Conservation (phyloP, 1,284 basidiomycete genomes). For the Cryptococcus deneoformans region DNA sequence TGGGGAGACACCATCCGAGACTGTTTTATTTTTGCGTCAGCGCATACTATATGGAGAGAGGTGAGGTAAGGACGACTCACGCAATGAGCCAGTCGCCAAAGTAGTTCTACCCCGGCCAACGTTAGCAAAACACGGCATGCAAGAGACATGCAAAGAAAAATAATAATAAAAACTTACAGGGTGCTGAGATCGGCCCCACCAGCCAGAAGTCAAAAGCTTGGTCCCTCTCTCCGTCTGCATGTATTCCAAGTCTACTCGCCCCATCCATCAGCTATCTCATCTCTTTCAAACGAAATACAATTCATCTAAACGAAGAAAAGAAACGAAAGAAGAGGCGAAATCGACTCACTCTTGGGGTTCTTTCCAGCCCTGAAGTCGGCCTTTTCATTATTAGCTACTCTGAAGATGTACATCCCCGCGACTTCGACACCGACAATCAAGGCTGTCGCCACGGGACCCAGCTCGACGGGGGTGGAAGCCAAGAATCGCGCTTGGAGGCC, state of each 20-base stretch:
- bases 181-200: constrained; percentile 95
- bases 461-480: constrained; percentile 77
- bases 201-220: constrained; percentile 89
- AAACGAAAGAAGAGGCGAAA: neutral
- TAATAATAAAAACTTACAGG: constrained; percentile 52
- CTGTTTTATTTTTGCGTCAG: constrained; percentile 28
- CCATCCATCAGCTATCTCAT: constrained; percentile 1
- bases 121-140: constrained; percentile 27
- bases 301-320: neutral
- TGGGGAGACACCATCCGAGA: constrained; percentile 81
- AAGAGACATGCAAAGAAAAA: constrained; percentile 59
- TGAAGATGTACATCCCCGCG: constrained; percentile 89
- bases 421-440: constrained; percentile 67
- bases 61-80: constrained; percentile 23
- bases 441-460: constrained; percentile 63
- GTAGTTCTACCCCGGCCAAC: constrained; percentile 60
- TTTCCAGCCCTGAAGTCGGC: constrained; percentile 89
- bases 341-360: constrained; percentile 75
- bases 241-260: constrained; percentile 61
- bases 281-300: neutral
- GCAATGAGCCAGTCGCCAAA: constrained; percentile 57
- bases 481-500: constrained; percentile 92
- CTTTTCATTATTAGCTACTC: constrained; percentile 87
- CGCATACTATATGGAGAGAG: neutral
- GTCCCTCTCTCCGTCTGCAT: constrained; percentile 84